Evolutionary conservation across 2,329 filamentous ascomycete genomes (phyloP), one percentile per base, ranked within the genome.

Genomic region (Penicillium sp.): DNA sequence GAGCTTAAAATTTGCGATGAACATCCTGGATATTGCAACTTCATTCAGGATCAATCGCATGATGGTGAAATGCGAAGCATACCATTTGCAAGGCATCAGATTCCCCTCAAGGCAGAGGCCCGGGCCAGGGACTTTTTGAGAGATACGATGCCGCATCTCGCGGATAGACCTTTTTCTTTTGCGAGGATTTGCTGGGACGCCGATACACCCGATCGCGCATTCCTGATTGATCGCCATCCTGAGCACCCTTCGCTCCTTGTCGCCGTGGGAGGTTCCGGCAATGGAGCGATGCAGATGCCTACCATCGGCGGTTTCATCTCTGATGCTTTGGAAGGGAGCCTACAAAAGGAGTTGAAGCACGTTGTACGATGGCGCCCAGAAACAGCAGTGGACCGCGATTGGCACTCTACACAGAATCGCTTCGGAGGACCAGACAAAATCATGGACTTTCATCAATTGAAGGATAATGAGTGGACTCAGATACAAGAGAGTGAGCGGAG

Each of bases 151-250:
- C 82, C 82, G 1, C 79, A 84, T 53, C 75, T 84, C 5, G 76
- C 78, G 0, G 66, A 76, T 1, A 73, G 82, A 2, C 74, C 75
- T 0, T 79, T 84, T 49, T 75, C 69, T 21, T 83, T 81, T 58
- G 80, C 80, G 8, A 73, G 81, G 16, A 79, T 85, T 31, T 85
- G 82, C 68, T 85, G 83, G 82, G 82, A 82, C 62, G 78, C 82
- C 0, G 83, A 85, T 62, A 85, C 82, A 0, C 76, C 79, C 0
- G 80, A 85, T 64, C 75, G 81, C 3, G 73, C 79, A 21, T 85
- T 84, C 54, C 65, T 85, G 19, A 82, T 85, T 53, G 78, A 79
- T 52, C 68, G 69, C 29, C 81, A 84, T 66, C 80, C 81, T 0
- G 68, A 75, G 11, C 69, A 76, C 50, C 59, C 67, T 35, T 76